A percentile compares a stretch with the other conserved stretches of the same genome.
Conservation (phyloP, 1,284 basidiomycete genomes). For the Ceratorhiza oryzae-sativae region DNA sequence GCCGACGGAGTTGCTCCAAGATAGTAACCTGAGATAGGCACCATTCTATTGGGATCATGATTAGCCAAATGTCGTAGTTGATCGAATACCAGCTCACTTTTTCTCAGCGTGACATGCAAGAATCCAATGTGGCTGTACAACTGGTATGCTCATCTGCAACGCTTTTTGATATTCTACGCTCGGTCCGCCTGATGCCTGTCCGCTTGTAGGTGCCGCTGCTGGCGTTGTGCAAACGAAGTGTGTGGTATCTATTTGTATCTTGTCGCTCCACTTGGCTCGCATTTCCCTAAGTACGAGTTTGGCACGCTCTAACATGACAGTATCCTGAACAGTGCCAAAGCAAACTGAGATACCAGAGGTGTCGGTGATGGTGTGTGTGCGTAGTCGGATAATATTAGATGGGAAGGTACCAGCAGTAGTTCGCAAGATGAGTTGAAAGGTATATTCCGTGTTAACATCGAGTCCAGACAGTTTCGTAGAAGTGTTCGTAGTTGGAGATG, state of each 20-base stretch:
- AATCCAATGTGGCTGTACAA: constrained; percentile 91
- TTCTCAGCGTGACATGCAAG: constrained; percentile 82
- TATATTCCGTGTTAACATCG: constrained; percentile 86
- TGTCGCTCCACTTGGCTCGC: constrained; percentile 86
- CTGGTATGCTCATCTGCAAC: constrained; percentile 85
- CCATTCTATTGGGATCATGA: constrained; percentile 65
- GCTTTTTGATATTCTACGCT: constrained; percentile 91
- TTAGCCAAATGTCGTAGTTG: neutral
- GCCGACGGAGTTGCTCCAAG: constrained; percentile 73
- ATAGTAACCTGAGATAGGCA: constrained; percentile 83
- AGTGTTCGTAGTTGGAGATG: constrained; percentile 79
- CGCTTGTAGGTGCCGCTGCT: constrained; percentile 67
- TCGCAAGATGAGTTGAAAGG: constrained; percentile 88
- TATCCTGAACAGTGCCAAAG: constrained; percentile 86
- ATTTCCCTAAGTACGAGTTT: constrained; percentile 81
- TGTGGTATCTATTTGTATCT: constrained; percentile 95
- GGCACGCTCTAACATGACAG: constrained; percentile 74
- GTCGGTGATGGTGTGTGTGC: constrained; percentile 92
- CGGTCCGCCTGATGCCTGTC: constrained; percentile 59
- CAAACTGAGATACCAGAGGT: constrained; percentile 92
- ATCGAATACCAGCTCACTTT: constrained; percentile 60
- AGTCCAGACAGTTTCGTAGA: constrained; percentile 91
- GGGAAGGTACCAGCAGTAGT: constrained; percentile 89
- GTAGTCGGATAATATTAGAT: constrained; percentile 80
- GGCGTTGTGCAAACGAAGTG: constrained; percentile 95